Evolutionary conservation across 495 filamentous ascomycete genomes (phyloP), one percentile per base, ranked within the genome.

Genomic region (Jackrogersella minutella): DNA sequence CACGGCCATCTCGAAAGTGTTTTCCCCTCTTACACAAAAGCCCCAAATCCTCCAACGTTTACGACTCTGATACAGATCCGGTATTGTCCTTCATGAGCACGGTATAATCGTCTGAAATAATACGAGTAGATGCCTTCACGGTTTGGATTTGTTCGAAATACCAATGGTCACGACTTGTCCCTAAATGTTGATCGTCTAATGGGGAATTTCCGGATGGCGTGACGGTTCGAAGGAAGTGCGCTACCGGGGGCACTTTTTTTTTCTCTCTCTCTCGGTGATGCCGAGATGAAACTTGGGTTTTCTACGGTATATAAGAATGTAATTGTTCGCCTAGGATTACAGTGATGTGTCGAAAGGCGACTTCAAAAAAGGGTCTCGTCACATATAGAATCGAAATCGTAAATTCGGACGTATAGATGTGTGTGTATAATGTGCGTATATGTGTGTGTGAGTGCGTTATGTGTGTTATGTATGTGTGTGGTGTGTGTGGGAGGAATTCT

Each of bases 1-100:
- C 33, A 81, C 75, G 37, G 81, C 79, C 80, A 82, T 83, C 10
- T 56, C 53, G 62, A 62, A 58, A 46, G 13, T 24, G 24, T 31
- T 39, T 9, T n/a, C 46, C 50, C 39, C 40, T 36, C 51, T 34
- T 55, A 19, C 36, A 37, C 36, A 41, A 62, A 37, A 65, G 40
- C 46, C 40, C 59, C 21, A 46, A 52, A 51, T 64, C 66, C 55
- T 69, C 66, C 61, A 39, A 61, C 60, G 43, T 47, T 65, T 65
- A 61, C 57, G 41, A 58, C 52, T 65, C 61, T 43, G 44, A 54
- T 37, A 36, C 14, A 39, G 37, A 30, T 61, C 17, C 11, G 44
- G 24, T 28, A 50, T 30, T 17, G 39, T 52, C 56, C 60, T 65
- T 69, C 66, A 69, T 69, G 51, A 43, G 60, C 33, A 65, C 56